Conservation (phyloP, 768 basidiomycete species). For the Mrakia gelida region DNA sequence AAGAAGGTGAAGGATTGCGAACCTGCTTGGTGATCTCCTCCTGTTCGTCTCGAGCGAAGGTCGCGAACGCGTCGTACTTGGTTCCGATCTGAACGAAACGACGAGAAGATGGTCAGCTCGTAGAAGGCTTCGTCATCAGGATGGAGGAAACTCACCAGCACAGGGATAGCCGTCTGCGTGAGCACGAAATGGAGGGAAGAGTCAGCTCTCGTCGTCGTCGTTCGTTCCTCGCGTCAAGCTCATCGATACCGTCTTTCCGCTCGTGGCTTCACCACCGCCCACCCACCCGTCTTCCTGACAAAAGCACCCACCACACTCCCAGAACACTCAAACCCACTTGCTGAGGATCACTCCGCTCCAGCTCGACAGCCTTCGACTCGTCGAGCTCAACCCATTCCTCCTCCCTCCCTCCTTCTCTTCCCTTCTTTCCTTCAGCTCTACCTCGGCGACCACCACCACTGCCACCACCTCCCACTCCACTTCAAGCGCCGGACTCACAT, state of each 20-base stretch:
- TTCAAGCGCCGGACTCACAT: conserved; percentile 54
- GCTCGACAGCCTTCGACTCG: too few species aligned
- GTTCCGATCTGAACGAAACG: conserved; percentile 64
- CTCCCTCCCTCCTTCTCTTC: too few species aligned
- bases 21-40: conserved; percentile 99
- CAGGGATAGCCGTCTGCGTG: conserved; percentile 88
- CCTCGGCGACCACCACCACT: neutral
- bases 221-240: too few species aligned
- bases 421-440: neutral
- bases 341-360: too few species aligned
- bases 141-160: conserved; percentile 50
- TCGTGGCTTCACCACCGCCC: neutral
- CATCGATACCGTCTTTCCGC: neutral
- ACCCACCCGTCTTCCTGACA: neutral
- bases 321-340: too few species aligned
- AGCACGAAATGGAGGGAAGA: neutral
- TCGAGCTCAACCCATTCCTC: too few species aligned
- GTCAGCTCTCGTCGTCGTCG: neutral
- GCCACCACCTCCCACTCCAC: neutral
- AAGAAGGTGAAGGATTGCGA: conserved; percentile 34
- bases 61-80: conserved; percentile 94
- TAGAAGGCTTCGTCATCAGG: neutral
- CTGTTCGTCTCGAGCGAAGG: conserved; percentile 94
- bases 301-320: too few species aligned
- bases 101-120: neutral